A percentile compares a stretch with the other conserved stretches of the same genome.
phyloP scores from a whole-genome alignment of 2,329 filamentous ascomycete species.

The Microcyclosporella mali region DNA sequence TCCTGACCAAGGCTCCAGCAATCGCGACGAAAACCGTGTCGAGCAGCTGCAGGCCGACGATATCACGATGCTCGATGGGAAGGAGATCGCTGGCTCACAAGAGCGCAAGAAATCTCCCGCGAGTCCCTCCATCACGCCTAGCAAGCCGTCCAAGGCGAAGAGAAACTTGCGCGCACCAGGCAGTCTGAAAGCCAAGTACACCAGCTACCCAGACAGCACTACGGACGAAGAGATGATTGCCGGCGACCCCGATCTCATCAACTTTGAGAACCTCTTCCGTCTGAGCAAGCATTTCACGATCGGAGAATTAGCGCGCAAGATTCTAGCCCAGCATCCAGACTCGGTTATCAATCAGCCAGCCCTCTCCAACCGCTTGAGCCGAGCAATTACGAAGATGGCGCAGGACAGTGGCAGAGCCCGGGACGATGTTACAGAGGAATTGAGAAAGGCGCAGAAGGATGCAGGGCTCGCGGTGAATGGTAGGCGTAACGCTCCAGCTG shows the following conservation, averaged over 20 bases:
- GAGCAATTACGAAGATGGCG: background rate
- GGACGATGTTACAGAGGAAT: background rate
- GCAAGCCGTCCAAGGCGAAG: background rate
- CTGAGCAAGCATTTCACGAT: slow-evolving; percentile 1
- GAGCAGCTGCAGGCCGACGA: background rate
- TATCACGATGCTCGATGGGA: background rate
- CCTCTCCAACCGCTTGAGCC: slow-evolving; percentile 4
- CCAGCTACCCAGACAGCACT: background rate
- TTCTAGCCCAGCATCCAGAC: background rate
- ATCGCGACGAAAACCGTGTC: background rate
- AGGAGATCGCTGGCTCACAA: no score
- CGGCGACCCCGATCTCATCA: slow-evolving; percentile 3
- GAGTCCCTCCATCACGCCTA: background rate
- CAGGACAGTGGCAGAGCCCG: background rate
- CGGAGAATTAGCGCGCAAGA: background rate
- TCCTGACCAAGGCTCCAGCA: background rate
- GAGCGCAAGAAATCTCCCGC: background rate
- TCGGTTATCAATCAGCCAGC: background rate
- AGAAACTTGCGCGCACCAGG: background rate
- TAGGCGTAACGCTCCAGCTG: background rate
- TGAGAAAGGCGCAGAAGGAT: background rate
- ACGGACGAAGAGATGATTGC: slow-evolving; percentile 1
- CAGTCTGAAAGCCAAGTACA: background rate
- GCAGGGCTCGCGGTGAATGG: slow-evolving; percentile 2
- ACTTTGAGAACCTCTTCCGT: slow-evolving; percentile 1